Conservation (phyloP, 148 eudicot species). For the Dianthus caryophyllus region DNA sequence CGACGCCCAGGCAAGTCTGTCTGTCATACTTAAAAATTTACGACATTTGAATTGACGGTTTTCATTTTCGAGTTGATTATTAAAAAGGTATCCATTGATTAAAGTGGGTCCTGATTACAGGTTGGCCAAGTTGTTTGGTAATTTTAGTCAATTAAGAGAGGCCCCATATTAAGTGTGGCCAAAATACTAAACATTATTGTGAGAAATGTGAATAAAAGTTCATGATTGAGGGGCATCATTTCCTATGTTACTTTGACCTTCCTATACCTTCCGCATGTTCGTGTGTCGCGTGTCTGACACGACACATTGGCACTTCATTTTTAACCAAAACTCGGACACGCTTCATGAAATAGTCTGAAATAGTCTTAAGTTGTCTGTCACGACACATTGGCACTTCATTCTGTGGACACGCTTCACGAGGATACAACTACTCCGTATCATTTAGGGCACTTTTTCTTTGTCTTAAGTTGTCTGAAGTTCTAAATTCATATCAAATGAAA, state of each 20-base stretch:
- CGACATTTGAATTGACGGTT: neutral
- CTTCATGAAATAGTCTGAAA: conserved; percentile 1
- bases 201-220: conserved; percentile 3
- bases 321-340: neutral
- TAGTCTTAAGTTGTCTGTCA: too few species aligned
- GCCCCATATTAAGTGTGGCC: neutral
- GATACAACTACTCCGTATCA: too few species aligned
- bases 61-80: too few species aligned
- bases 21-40: neutral
- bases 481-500: too few species aligned
- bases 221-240: neutral
- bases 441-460: too few species aligned
- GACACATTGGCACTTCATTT: neutral
- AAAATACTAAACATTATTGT: neutral
- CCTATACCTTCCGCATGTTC: neutral
- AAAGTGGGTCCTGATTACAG: conserved; percentile 21
- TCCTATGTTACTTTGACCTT: neutral
- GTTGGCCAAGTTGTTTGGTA: conserved; percentile 17
- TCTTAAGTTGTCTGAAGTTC: too few species aligned
- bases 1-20: conserved; percentile 52
- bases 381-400: too few species aligned
- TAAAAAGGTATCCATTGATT: neutral
- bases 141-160: too few species aligned
- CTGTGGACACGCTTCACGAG: too few species aligned
- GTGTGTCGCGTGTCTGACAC: neutral